Base-by-base conservation (phyloP, 176 grass and related monocot genomes). In the Zoysia pacifica region DNA sequence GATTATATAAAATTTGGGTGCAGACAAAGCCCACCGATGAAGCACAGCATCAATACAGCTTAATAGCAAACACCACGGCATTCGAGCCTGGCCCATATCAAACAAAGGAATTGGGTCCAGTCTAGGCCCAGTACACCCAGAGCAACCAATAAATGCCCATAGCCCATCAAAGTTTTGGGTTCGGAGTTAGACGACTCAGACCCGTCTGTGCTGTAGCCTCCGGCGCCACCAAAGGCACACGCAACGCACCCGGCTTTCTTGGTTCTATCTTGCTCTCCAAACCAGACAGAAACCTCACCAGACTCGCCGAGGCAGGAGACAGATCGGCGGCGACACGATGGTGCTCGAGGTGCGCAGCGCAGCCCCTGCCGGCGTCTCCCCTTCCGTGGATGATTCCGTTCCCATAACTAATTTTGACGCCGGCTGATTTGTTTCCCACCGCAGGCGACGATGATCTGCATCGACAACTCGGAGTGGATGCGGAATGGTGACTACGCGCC, bases 391-490 rank as follows among this genome's bases (percentile, higher is more conserved):
- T 36, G 56, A 40, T 48, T 67, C 20, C 46, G 79, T 61, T 80
- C 77, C 55, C 55, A 42, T 35, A 9, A 63, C 45, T 53, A 18
- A 71, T 43, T 35, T 14, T 37, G 1, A 59, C 56, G 43, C 62
- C 66, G 65, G 61, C 64, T 18, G 56, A 16, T 71, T 74, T 19
- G 67, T 65, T 80, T 74, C 35, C 60, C 76, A 36, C 15, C 53
- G 75, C 86, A 99, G 97, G 93, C 97, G 75, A 99, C 97, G 36
- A 99, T 99, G 88, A 99, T 99, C 87, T 95, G 92, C 80, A 90
- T 99, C 65, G 97, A 99, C 79, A 99, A 99, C 72, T 99, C 97
- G 38, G 97, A 99, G 90, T 99, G 97, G 97, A 99, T 96, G 97
- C 84, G 97, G 74, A 99, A 99, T 76, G 97, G 97, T 77, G 97